Conservation (phyloP, 1,139 yeast species). For the Yamadazyma taylorii region DNA sequence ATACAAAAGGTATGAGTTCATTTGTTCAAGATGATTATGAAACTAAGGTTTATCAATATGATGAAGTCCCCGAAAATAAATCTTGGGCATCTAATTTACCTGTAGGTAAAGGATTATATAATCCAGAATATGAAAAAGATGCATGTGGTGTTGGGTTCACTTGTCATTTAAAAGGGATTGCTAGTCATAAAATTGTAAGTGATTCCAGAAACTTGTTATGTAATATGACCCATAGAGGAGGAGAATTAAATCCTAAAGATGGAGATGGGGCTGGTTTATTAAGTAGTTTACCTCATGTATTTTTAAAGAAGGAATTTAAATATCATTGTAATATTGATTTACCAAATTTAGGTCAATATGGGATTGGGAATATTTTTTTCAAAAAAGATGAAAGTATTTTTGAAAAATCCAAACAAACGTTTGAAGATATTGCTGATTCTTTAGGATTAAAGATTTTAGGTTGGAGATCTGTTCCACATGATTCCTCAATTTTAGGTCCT, state of each 20-base stretch:
- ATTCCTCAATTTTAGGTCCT: slow-evolving; percentile 89
- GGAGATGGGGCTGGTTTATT: slow-evolving; percentile 99
- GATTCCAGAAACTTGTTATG: slow-evolving; percentile 87
- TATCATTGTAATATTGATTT: slow-evolving; percentile 57
- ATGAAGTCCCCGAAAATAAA: slow-evolving; percentile 73
- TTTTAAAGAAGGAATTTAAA: slow-evolving; percentile 80
- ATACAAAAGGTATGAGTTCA: slow-evolving; percentile 12
- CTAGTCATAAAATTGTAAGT: slow-evolving; percentile 88
- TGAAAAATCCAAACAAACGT: slow-evolving; percentile 67
- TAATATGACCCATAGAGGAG: slow-evolving; percentile 99
- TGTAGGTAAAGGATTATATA: slow-evolving; percentile 82
- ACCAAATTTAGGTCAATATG: slow-evolving; percentile 85
- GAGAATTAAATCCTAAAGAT: slow-evolving; percentile 93
- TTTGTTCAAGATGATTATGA: slow-evolving; percentile 44
- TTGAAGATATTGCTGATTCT: slow-evolving; percentile 75
- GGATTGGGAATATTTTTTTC: slow-evolving; percentile 92
- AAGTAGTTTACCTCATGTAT: slow-evolving; percentile 87
- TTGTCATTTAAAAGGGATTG: slow-evolving; percentile 85
- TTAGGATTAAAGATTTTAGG: slow-evolving; percentile 84
- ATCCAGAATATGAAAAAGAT: slow-evolving; percentile 92
- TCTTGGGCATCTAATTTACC: slow-evolving; percentile 95
- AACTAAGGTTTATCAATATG: slow-evolving; percentile 58
- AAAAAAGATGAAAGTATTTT: slow-evolving; percentile 72
- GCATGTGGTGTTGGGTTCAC: slow-evolving; percentile 99
- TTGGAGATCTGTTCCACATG: slow-evolving; percentile 97